Conservation (phyloP, 208 protist genomes). For the Crithidia brevicula region DNA sequence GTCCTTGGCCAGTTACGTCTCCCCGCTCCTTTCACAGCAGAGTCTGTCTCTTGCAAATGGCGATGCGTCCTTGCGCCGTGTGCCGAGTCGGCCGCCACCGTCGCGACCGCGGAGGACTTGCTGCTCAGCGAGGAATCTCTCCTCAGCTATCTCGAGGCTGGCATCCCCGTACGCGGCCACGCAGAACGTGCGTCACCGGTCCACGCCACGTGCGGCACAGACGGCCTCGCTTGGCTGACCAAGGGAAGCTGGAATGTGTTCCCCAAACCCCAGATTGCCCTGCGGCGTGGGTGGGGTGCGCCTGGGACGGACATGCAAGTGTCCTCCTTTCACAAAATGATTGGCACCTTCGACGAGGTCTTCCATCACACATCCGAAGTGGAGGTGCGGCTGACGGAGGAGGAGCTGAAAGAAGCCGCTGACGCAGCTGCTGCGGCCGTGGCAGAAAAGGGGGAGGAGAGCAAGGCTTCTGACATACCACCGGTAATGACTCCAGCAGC, state of each 20-base stretch:
- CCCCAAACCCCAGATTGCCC: conserved; percentile 80
- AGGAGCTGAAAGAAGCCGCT: conserved; percentile 16
- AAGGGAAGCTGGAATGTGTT: conserved; percentile 63
- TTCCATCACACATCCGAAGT: conserved; percentile 52
- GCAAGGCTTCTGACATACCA: too few species aligned
- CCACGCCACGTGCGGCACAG: conserved; percentile 39
- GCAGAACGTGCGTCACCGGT: conserved; percentile 27
- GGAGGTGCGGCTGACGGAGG: conserved; percentile 31
- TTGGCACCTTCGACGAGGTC: conserved; percentile 80
- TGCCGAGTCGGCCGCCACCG: conserved; percentile 10
- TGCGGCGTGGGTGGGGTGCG: conserved; percentile 78
- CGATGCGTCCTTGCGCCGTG: conserved; percentile 76
- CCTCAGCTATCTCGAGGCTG: conserved; percentile 59
- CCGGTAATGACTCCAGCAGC: too few species aligned
- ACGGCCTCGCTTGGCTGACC: conserved; percentile 64
- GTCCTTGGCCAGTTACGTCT: conserved; percentile 68
- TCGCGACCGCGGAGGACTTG: conserved; percentile 14
- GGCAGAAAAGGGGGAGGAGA: conserved; percentile 28
- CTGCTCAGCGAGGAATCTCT: conserved; percentile 46
- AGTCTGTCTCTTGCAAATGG: conserved; percentile 75
- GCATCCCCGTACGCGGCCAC: conserved; percentile 58
- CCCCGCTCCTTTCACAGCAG: conserved; percentile 39
- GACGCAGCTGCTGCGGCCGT: not conserved
- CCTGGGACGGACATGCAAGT: conserved; percentile 77
- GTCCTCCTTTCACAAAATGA: conserved; percentile 71